Percentiles rank a stretch among this genome's conserved stretches.
These are phyloP conservation scores for Euryodendron excelsum DNA, from an alignment of 148 eudicot genomes.

Conservation along the genomic window DNA sequence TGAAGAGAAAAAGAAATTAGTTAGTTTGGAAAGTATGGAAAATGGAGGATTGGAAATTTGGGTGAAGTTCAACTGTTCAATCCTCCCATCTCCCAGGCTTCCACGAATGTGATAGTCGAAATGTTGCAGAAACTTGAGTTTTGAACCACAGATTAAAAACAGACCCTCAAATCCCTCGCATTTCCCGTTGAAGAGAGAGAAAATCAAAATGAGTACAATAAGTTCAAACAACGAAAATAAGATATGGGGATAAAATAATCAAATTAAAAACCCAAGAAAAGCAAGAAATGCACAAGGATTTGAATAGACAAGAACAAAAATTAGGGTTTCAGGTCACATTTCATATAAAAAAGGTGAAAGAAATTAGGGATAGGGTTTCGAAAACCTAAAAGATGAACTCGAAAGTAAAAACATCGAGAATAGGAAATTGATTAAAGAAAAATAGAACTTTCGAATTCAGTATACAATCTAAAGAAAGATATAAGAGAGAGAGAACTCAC, in stretches of 20 bases:
- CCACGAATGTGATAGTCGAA: background rate
- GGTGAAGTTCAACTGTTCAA: background rate
- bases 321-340: slow-evolving; percentile 18
- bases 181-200: background rate
- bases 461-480: background rate
- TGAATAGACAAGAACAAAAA: background rate
- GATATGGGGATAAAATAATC: background rate
- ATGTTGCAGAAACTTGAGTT: background rate
- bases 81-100: background rate
- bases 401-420: background rate
- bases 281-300: background rate
- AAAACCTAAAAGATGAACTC: background rate
- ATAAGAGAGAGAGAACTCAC: slow-evolving; percentile 36
- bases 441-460: background rate
- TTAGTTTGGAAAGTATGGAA: background rate
- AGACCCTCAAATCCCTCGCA: background rate
- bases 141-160: background rate
- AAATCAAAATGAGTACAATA: background rate
- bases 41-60: background rate
- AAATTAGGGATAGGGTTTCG: slow-evolving; percentile 21
- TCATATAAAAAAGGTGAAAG: background rate
- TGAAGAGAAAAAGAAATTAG: background rate
- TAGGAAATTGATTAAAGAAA: background rate
- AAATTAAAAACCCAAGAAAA: slow-evolving; percentile 11
- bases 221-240: background rate